A percentile compares a stretch with the other conserved stretches of the same genome.
Conservation (phyloP, 192 early-diverging fungal species). For the Dispira simplex region DNA sequence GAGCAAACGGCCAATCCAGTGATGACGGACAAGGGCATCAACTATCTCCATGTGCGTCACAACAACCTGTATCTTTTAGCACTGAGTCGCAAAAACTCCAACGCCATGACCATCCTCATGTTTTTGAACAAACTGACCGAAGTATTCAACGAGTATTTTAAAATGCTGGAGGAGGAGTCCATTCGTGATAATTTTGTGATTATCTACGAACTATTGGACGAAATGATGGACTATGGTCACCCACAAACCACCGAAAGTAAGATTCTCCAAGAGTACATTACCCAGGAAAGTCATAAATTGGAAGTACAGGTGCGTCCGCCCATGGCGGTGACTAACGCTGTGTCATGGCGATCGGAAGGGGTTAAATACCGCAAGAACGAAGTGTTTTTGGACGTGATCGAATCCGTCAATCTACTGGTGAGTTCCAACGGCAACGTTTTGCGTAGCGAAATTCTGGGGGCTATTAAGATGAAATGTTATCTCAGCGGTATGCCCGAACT, state of each 20-base stretch:
- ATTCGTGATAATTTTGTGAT: conserved; percentile 87
- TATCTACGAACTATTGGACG: conserved; percentile 78
- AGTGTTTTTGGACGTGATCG: conserved; percentile 59
- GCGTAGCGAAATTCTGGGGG: conserved; percentile 61
- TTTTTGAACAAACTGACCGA: conserved; percentile 90
- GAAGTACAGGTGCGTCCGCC: conserved; percentile 83
- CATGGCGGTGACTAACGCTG: conserved; percentile 60
- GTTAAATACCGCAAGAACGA: conserved; percentile 62
- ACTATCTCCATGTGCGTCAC: conserved; percentile 86
- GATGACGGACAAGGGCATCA: conserved; percentile 90
- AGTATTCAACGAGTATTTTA: conserved; percentile 91
- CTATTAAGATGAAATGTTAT: conserved; percentile 74
- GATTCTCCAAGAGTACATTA: conserved; percentile 88
- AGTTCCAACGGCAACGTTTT: conserved; percentile 42
- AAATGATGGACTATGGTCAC: conserved; percentile 88
- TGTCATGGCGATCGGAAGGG: conserved; percentile 55
- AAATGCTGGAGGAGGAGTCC: conserved; percentile 77
- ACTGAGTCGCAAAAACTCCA: conserved; percentile 93
- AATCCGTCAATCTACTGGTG: conserved; percentile 55
- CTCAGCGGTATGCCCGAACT: conserved; percentile 78
- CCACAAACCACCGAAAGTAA: conserved; percentile 82
- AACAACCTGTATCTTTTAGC: conserved; percentile 94
- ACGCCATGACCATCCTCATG: conserved; percentile 86
- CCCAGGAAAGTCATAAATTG: conserved; percentile 91
- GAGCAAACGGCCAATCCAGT: conserved; percentile 77